Evolutionary conservation across 345 rosid species (phyloP).

Genomic region (Nasturtium officinale): DNA sequence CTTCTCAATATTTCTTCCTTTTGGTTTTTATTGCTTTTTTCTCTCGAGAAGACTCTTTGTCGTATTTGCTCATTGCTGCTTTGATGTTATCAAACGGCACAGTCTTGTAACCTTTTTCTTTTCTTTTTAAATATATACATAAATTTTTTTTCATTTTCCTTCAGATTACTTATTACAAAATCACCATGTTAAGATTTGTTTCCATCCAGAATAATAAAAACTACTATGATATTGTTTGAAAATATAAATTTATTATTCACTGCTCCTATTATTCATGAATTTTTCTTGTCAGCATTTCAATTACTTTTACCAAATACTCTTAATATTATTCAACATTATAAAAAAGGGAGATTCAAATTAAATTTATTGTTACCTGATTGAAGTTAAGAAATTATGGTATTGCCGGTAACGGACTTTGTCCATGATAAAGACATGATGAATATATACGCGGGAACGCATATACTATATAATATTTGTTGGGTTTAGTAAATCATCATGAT

Average conservation of each 20-base stretch:
- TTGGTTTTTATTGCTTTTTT: constrained; percentile 12
- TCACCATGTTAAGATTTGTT: neutral
- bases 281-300: neutral
- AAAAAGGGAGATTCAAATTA: neutral
- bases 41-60: constrained; percentile 30
- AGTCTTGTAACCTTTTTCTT: neutral
- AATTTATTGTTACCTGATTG: constrained; percentile 14
- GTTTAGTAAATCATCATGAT: constrained; percentile 25
- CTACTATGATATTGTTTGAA: neutral
- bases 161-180: neutral
- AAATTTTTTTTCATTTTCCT: neutral
- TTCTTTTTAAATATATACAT: no score
- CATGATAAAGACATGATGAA: constrained; percentile 34
- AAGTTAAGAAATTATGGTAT: constrained; percentile 19
- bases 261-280: neutral
- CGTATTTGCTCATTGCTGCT: constrained; percentile 29
- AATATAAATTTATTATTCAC: neutral
- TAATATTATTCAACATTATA: neutral
- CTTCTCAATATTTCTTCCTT: constrained; percentile 25
- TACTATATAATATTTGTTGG: neutral
- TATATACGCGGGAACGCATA: constrained; percentile 10
- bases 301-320: neutral
- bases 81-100: constrained; percentile 13
- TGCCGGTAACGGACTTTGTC: constrained; percentile 40
- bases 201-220: constrained; percentile 1